Evolutionary conservation across 1,284 basidiomycete genomes (phyloP).

Genomic region (Baeospora myosura): DNA sequence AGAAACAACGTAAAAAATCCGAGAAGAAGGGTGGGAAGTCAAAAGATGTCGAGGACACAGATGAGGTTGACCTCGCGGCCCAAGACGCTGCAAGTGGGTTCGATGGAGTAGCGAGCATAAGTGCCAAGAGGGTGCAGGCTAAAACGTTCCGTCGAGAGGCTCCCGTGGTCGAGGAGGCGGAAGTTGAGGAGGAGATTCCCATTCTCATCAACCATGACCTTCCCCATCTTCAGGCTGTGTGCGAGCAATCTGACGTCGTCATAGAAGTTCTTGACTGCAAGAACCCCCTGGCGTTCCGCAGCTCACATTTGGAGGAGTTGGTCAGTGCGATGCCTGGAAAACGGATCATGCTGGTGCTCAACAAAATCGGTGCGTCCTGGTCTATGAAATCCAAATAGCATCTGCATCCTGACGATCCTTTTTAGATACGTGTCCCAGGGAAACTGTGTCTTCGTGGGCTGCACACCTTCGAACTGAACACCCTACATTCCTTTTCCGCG

Average conservation of each 20-base stretch:
- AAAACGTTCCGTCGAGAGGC: slow-evolving; percentile 23
- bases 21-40: slow-evolving; percentile 42
- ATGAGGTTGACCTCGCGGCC: slow-evolving; percentile 21
- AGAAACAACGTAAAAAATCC: slow-evolving; percentile 53
- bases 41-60: slow-evolving; percentile 27
- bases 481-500: slow-evolving; percentile 78
- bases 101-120: slow-evolving; percentile 37
- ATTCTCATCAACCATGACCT: slow-evolving; percentile 64
- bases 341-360: slow-evolving; percentile 67
- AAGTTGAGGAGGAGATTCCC: slow-evolving; percentile 46
- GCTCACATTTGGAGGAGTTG: slow-evolving; percentile 56
- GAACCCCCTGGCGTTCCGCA: slow-evolving; percentile 71
- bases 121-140: slow-evolving; percentile 29
- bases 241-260: slow-evolving; percentile 81
- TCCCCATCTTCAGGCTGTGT: slow-evolving; percentile 59
- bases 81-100: slow-evolving; percentile 30
- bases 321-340: slow-evolving; percentile 39
- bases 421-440: slow-evolving; percentile 78
- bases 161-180: slow-evolving; percentile 26
- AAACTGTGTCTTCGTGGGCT: slow-evolving; percentile 76
- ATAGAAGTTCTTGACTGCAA: slow-evolving; percentile 82
- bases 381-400: neutral
- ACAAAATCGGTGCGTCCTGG: slow-evolving; percentile 72
- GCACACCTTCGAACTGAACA: slow-evolving; percentile 58
- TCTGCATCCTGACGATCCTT: slow-evolving; percentile 9